phyloP scores from a whole-genome alignment of 192 early-diverging fungal species.

The Powellomyces hirtus region DNA sequence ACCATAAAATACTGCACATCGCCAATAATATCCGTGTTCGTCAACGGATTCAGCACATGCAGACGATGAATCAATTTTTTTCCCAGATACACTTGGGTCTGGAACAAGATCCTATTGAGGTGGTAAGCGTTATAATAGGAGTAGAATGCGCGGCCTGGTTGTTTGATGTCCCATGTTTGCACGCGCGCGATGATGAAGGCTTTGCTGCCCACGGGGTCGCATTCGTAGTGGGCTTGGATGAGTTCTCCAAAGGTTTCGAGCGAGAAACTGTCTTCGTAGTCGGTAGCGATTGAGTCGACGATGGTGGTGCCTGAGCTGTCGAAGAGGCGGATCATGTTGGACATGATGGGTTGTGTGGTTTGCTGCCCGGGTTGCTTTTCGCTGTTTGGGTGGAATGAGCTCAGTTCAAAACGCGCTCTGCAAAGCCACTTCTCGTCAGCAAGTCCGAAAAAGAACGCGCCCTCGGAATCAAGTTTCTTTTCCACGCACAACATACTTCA shows the following conservation, averaged over 20 bases:
- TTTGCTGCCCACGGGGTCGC: conserved; percentile 43
- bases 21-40: conserved; percentile 66
- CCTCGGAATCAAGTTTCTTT: no score
- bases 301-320: conserved; percentile 50
- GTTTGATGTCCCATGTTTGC: conserved; percentile 64
- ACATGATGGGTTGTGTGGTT: no score
- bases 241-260: conserved; percentile 59
- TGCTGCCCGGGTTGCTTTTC: no score
- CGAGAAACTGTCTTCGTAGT: conserved; percentile 64
- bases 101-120: conserved; percentile 63
- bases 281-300: conserved; percentile 53
- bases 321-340: conserved; percentile 46
- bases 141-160: conserved; percentile 43
- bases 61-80: conserved; percentile 63
- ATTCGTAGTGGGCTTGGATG: conserved; percentile 35
- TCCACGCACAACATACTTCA: no score
- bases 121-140: conserved; percentile 54
- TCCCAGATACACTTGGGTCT: conserved; percentile 62
- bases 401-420: no score
- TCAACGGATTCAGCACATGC: conserved; percentile 64
- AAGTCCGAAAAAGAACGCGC: no score
- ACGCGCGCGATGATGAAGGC: conserved; percentile 62
- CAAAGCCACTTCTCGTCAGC: no score
- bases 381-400: no score
- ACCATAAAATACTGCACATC: conserved; percentile 65